Percentiles rank a stretch among this genome's conserved stretches.
phyloP scores from a whole-genome alignment of 2,329 filamentous ascomycete species.

The Sporothrix globosa region DNA sequence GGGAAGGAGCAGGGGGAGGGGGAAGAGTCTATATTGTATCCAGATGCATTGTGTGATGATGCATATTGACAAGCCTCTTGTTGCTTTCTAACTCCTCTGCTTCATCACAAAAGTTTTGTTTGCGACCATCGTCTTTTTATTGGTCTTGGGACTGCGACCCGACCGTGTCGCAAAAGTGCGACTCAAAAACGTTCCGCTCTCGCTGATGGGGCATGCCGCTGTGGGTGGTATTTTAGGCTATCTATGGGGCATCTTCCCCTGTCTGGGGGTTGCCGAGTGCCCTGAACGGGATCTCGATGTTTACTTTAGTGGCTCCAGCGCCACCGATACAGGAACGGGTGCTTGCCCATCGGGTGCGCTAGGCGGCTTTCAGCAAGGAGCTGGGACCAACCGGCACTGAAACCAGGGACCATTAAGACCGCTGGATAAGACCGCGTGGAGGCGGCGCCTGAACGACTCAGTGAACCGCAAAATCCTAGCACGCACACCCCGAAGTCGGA shows the following conservation, averaged over 20 bases:
- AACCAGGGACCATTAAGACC: background rate
- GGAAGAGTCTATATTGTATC: slow-evolving; percentile 17
- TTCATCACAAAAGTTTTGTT: slow-evolving; percentile 1
- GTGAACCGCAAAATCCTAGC: slow-evolving; percentile 10
- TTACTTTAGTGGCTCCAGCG: background rate
- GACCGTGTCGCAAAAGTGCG: background rate
- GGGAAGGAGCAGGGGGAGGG: background rate
- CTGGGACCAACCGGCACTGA: slow-evolving; percentile 11
- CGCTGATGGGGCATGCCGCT: background rate
- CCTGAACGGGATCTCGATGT: background rate
- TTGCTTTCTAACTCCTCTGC: background rate
- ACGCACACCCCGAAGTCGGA: slow-evolving; percentile 26
- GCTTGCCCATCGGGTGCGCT: slow-evolving; percentile 4
- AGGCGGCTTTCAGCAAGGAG: slow-evolving; percentile 23
- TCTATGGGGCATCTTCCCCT: background rate
- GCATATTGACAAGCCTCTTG: background rate
- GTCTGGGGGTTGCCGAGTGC: background rate
- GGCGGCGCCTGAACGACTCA: slow-evolving; percentile 9
- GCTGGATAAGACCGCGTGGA: slow-evolving; percentile 6
- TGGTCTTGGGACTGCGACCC: background rate
- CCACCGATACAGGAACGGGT: slow-evolving; percentile 15
- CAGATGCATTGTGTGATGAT: slow-evolving; percentile 20
- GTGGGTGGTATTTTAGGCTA: slow-evolving; percentile 2
- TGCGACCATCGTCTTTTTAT: background rate
- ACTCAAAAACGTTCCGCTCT: slow-evolving; percentile 8